Base-by-base conservation (phyloP, 169 alveolate species). In the Eimeria falciformis region DNA sequence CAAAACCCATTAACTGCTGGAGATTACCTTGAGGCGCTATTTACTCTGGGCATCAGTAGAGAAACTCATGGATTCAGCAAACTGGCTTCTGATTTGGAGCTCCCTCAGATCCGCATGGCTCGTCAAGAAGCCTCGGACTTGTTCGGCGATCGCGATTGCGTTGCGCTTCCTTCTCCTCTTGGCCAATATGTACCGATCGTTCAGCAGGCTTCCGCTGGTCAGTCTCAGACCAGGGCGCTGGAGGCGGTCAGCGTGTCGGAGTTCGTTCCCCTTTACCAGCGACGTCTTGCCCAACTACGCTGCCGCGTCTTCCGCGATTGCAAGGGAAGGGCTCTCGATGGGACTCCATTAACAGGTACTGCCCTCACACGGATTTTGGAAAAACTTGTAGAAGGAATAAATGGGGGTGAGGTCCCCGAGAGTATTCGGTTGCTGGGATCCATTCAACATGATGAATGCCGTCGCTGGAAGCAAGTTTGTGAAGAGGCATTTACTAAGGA, bases 1-100 rank as follows among this genome's bases (percentile, higher is more conserved):
- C 82, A 65, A 25, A 65, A 82, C 71, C 91, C 94, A 9, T 27
- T 91, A 1, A 91, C 94, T 5, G 94, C 86, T 37, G 73, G 66
- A n/a, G 91, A 91, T 73, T 91, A 91, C 58, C 79, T 91, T 29
- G 94, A 92, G 46, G 93, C 89, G 27, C 33, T 89, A 33, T 40
- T 89, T 18, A 77, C 81, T 37, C 66, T 81, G 62, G 14, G 71
- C 17, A 50, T 78, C 27, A 27, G 55, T 53, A 25, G 73, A 14
- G 88, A 78, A 17, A 29, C 33, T 11, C 47, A 53, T 21, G n/a
- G 25, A 47, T 58, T 78, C 71, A 78, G 88, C 88, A 46, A 78
- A 43, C 29, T 78, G 88, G 88, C 88, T 5, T 23, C 40, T n/a
- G 93, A 40, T 43, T 47, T 89, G 87, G 82, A 89, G 47, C 66